These are phyloP conservation scores for Coffea canephora DNA, from an alignment of 257 asterid genomes.

Conservation along the genomic window DNA sequence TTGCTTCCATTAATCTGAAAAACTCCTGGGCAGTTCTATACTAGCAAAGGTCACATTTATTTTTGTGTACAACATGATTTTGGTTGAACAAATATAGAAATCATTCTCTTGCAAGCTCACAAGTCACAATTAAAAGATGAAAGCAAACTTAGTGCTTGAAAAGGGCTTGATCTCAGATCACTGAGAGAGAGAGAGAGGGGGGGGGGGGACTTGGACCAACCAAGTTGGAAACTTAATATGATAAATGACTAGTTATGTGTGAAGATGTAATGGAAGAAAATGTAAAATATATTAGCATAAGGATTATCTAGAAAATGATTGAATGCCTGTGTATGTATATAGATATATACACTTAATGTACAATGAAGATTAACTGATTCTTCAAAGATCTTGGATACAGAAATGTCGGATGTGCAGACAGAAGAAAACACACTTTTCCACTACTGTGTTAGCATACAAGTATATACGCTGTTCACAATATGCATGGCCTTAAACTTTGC, in stretches of 20 bases:
- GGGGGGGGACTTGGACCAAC: neutral
- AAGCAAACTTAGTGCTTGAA: neutral
- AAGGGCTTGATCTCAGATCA: neutral
- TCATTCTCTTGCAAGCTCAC: neutral
- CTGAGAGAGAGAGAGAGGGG: neutral
- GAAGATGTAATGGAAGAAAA: neutral
- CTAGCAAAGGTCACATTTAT: neutral
- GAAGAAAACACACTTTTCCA: slow-evolving; percentile 7
- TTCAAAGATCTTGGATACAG: neutral
- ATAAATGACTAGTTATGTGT: neutral
- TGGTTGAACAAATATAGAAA: neutral
- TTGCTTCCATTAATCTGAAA: neutral
- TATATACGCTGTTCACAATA: slow-evolving; percentile 11
- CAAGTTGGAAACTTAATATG: neutral
- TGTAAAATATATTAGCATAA: neutral
- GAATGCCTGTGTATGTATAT: neutral
- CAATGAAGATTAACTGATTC: neutral
- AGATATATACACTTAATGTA: neutral
- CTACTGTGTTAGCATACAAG: neutral
- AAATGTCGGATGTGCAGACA: neutral
- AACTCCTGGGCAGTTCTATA: neutral
- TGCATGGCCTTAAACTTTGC: neutral
- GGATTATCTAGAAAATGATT: neutral
- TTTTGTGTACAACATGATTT: neutral
- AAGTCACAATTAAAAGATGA: neutral